Base-by-base conservation (phyloP, 306 rosid genomes). In the Vigna radiata region DNA sequence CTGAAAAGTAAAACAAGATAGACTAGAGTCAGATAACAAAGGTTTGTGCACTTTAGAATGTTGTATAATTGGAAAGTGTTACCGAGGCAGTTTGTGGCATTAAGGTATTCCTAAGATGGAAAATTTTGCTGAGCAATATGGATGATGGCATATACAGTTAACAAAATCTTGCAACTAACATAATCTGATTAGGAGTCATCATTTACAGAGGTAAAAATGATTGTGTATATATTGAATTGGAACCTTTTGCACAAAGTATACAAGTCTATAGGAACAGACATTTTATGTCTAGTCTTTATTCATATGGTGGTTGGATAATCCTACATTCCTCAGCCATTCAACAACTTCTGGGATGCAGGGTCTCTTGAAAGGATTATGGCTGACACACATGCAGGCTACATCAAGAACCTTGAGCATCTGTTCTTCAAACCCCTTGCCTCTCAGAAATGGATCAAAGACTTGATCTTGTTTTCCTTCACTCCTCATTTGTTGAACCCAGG, bases 401-500 rank as follows among this genome's bases (percentile, higher is more conserved):
- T 93, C 92, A 36, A 93, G 94, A 8, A 90, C 94, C 91, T 85
- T 88, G 44, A 84, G 55, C 90, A 93, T 89, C 87, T 90, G 85
- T 43, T 81, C 90, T 80, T 90, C 96, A 77, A 78, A 89, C 18
- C 91, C 88, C 17, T 86, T 89, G 29, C 87, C 94, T 77, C 72
- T 88, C 72, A 93, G 72, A 75, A 82, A 58, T 52, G 94, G 88
- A 69, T 93, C 91, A 43, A 86, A 90, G 47, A 90, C 87, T 84
- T 90, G 82, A 21, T 88, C 86, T 29, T 86, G 89, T 78, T 90
- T 90, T 43, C 90, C 91, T 77, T 87, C 96, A 60, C 53, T 82
- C 66, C 91, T 88, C 91, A 89, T 85, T 56, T 90, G 92, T 25
- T 90, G 90, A 77, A 89, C 96, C 94, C 96, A 93, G n/a, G 70